Conservation (phyloP, 106 monocot genomes). For the Narthecium ossifragum region DNA sequence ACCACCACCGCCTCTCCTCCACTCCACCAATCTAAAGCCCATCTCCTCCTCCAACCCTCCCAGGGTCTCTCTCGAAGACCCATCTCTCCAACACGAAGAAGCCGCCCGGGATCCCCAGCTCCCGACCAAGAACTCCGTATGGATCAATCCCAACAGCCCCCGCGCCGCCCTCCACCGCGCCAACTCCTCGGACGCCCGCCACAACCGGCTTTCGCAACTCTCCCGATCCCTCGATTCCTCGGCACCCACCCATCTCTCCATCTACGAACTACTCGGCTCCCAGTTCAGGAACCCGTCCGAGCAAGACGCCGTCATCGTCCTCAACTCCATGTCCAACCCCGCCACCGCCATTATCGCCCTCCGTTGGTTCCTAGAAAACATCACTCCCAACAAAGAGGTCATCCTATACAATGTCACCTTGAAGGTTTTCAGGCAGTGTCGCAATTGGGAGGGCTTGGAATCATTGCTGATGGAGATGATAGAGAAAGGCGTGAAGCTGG, state of each 20-base stretch:
- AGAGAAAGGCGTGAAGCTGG: conserved; percentile 34
- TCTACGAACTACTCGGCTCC: conserved; percentile 10
- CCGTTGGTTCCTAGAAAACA: conserved; percentile 46
- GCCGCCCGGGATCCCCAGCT: background rate
- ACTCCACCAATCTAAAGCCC: background rate
- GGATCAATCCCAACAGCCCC: conserved; percentile 69
- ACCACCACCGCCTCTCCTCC: background rate
- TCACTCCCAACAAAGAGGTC: conserved; percentile 32
- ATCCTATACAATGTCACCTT: conserved; percentile 78
- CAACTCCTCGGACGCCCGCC: conserved; percentile 36
- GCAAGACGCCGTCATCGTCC: conserved; percentile 61
- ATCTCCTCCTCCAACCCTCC: background rate
- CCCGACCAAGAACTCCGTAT: conserved; percentile 48
- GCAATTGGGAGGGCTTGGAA: conserved; percentile 35
- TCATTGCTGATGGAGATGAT: conserved; percentile 43
- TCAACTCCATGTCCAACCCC: conserved; percentile 53
- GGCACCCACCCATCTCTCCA: conserved; percentile 4
- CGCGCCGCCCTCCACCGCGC: conserved; percentile 26
- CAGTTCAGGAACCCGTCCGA: conserved; percentile 24
- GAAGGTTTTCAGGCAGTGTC: conserved; percentile 48
- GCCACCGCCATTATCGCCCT: conserved; percentile 38
- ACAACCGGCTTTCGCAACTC: conserved; percentile 40
- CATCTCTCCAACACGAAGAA: background rate
- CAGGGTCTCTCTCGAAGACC: background rate
- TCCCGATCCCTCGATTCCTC: conserved; percentile 30